phyloP scores from a whole-genome alignment of 2,329 filamentous ascomycete genomes.

The Monilinia laxa region DNA sequence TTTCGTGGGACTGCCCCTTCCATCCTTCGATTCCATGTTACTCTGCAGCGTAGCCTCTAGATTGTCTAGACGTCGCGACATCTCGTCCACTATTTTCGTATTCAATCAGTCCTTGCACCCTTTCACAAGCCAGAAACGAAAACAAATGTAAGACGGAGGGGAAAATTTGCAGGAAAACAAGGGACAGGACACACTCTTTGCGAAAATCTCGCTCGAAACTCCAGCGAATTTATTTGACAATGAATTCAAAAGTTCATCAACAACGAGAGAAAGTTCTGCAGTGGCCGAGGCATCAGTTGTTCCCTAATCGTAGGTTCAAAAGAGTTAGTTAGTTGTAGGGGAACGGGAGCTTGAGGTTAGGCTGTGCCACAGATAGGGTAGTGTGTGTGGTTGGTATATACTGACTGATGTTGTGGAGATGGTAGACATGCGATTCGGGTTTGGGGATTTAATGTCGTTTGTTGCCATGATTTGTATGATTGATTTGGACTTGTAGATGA shows the following conservation, averaged over 20 bases:
- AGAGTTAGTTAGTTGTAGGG: not conserved
- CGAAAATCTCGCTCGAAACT: constrained; percentile 82
- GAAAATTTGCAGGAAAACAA: not conserved
- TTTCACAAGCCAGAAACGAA: not conserved
- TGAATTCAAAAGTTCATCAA: constrained; percentile 84
- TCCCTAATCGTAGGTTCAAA: constrained; percentile 25
- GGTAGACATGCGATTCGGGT: constrained; percentile 28
- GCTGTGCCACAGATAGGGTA: not conserved
- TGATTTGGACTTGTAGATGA: not conserved
- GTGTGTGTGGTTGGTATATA: not conserved
- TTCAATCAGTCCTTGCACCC: constrained; percentile 4
- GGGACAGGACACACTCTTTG: constrained; percentile 66
- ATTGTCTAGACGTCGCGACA: constrained; percentile 81
- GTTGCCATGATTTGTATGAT: constrained; percentile 24
- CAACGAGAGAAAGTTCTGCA: constrained; percentile 50
- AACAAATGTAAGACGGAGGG: not conserved
- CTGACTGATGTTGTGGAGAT: constrained; percentile 30
- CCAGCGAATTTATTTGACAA: constrained; percentile 82
- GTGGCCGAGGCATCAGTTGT: constrained; percentile 35
- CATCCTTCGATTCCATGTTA: constrained; percentile 31
- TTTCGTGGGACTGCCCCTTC: constrained; percentile 36
- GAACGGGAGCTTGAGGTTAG: constrained; percentile 13
- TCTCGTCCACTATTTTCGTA: constrained; percentile 75
- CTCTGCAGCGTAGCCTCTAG: constrained; percentile 50
- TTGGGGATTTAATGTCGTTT: constrained; percentile 28